Conservation (phyloP, 768 basidiomycete genomes). For the Guyanaporus albipodus region DNA sequence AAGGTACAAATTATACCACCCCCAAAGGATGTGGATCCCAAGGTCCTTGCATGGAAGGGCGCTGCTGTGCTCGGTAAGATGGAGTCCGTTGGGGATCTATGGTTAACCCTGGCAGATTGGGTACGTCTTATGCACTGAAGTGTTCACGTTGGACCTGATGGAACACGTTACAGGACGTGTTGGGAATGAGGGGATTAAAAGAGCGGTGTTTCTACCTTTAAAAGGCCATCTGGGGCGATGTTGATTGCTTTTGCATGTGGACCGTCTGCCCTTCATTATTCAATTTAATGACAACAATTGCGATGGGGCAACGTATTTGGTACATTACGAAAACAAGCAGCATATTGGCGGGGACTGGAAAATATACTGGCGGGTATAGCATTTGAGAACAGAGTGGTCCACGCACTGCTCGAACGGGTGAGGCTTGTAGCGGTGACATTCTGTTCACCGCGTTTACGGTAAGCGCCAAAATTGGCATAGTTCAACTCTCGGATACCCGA, state of each 20-base stretch:
- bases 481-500: constrained; percentile 9
- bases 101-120: constrained; percentile 88
- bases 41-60: constrained; percentile 92
- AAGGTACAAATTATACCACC: constrained; percentile 92
- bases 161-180: constrained; percentile 48
- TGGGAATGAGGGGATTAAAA: constrained; percentile 78
- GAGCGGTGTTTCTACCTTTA: constrained; percentile 80
- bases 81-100: constrained; percentile 85
- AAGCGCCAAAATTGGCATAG: constrained; percentile 20
- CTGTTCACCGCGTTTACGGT: constrained; percentile 10
- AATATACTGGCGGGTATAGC: constrained; percentile 1
- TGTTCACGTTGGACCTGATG: constrained; percentile 4
- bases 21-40: constrained; percentile 89
- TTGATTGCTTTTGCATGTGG: background rate
- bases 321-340: constrained; percentile 16
- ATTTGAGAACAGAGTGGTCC: constrained; percentile 4
- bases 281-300: background rate
- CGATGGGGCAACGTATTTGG: background rate
- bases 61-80: constrained; percentile 88
- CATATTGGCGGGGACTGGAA: background rate
- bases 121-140: constrained; percentile 38
- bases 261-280: background rate
- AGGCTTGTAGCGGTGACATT: background rate
- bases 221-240: constrained; percentile 3
- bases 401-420: constrained; percentile 4